Evolutionary conservation across 176 grass and related monocot genomes (phyloP).

Genomic region (Chloris gayana): DNA sequence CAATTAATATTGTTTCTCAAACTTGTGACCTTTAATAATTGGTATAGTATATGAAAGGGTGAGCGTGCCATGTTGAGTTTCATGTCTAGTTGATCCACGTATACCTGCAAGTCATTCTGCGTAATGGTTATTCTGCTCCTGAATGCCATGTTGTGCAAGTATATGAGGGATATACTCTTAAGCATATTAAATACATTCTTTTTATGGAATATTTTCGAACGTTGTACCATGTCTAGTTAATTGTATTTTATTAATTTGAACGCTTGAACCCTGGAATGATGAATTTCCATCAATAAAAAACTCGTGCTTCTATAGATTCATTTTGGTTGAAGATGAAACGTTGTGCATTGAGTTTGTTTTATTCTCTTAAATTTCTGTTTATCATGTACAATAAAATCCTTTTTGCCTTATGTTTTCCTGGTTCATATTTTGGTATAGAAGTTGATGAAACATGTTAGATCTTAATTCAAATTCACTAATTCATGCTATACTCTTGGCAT

Average conservation of each 20-base stretch:
- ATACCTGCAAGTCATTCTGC: too few relatives aligned
- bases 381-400: background rate
- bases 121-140: background rate
- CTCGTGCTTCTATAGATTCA: background rate
- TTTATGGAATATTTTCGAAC: background rate
- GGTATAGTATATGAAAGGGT: constrained; percentile 14
- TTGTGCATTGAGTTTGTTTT: background rate
- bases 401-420: constrained; percentile 1
- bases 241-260: background rate
- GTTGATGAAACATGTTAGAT: constrained; percentile 13
- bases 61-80: background rate
- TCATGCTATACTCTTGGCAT: constrained; percentile 6
- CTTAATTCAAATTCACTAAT: constrained; percentile 36
- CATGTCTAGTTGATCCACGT: too few relatives aligned
- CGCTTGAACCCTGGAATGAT: background rate
- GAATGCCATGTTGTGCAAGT: too few relatives aligned
- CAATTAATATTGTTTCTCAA: background rate
- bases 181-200: background rate
- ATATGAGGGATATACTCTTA: background rate
- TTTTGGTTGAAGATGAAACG: constrained; percentile 29
- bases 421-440: background rate
- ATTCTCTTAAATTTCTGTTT: constrained; percentile 17
- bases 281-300: background rate
- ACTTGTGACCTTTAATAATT: constrained; percentile 33
- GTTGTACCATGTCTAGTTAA: background rate